Evolutionary conservation across 768 basidiomycete genomes (phyloP).

Genomic region (Amanita muscaria): DNA sequence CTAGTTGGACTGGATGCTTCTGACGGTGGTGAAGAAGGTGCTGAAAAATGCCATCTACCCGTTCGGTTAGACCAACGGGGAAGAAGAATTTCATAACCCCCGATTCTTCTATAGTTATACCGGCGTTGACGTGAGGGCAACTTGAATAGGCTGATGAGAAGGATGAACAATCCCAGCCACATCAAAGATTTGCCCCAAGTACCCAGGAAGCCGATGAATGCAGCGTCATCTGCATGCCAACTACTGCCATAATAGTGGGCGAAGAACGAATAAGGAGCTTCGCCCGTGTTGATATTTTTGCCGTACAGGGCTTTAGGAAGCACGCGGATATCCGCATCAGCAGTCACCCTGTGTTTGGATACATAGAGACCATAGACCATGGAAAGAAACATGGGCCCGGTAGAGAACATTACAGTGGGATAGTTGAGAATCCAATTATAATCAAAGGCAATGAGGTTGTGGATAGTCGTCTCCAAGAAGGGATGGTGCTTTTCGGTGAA

Average conservation of each 20-base stretch:
- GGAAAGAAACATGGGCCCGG: conserved; percentile 98
- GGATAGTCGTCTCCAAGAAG: conserved; percentile 88
- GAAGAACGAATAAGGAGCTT: conserved; percentile 90
- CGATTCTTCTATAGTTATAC: conserved; percentile 48
- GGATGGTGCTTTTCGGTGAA: conserved; percentile 79
- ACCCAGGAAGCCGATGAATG: conserved; percentile 90
- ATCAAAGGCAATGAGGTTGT: conserved; percentile 86
- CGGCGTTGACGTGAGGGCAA: conserved; percentile 54
- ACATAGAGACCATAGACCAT: conserved; percentile 87
- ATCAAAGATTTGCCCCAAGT: conserved; percentile 83
- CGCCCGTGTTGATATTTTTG: conserved; percentile 80
- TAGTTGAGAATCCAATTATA: conserved; percentile 94
- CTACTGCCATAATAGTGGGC: conserved; percentile 97
- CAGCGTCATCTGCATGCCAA: conserved; percentile 97
- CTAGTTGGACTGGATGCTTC: conserved; percentile 34
- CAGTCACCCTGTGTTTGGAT: conserved; percentile 54
- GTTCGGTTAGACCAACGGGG: conserved; percentile 66
- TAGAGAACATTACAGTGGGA: conserved; percentile 99
- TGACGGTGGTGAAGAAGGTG: conserved; percentile 29
- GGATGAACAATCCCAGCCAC: conserved; percentile 70
- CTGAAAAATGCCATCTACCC: conserved; percentile 60
- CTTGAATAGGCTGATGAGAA: conserved; percentile 61
- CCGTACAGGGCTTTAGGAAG: conserved; percentile 96
- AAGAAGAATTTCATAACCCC: conserved; percentile 71
- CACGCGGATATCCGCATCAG: conserved; percentile 74